phyloP scores from a whole-genome alignment of 495 filamentous ascomycete genomes.

The Parathielavia hyrcaniae region DNA sequence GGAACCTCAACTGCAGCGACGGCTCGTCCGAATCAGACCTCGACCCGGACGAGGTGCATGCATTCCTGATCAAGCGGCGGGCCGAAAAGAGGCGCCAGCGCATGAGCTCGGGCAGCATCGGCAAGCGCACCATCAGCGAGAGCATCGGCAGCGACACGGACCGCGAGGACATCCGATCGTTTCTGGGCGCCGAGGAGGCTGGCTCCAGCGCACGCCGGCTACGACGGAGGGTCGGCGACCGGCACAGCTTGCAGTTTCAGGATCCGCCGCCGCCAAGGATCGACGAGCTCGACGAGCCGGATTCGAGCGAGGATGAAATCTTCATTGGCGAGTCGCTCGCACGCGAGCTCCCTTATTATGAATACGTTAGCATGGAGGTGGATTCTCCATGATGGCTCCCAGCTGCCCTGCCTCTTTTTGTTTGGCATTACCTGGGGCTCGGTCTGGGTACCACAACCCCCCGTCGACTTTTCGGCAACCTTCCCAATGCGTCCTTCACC shows the following conservation, averaged over 20 bases:
- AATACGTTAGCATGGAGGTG: conserved; percentile 42
- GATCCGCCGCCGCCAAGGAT: conserved; percentile 47
- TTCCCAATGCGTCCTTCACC: neutral
- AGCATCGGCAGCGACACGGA: conserved; percentile 50
- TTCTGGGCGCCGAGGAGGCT: conserved; percentile 37
- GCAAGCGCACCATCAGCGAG: conserved; percentile 49
- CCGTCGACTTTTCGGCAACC: neutral
- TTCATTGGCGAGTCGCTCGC: conserved; percentile 39
- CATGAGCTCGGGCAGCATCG: conserved; percentile 48
- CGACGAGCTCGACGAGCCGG: conserved; percentile 48
- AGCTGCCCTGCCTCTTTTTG: neutral
- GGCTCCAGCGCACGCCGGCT: conserved; percentile 43
- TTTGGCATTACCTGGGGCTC: neutral
- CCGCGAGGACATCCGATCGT: conserved; percentile 45
- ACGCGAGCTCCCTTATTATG: conserved; percentile 46
- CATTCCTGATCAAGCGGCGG: conserved; percentile 32
- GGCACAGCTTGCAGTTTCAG: conserved; percentile 45
- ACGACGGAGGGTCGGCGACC: conserved; percentile 43
- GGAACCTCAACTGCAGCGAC: conserved; percentile 39
- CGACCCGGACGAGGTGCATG: conserved; percentile 36
- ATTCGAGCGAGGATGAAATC: conserved; percentile 45
- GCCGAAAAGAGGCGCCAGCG: conserved; percentile 39
- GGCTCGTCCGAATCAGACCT: conserved; percentile 41
- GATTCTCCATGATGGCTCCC: conserved; percentile 36
- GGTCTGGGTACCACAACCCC: neutral